Percentiles rank a stretch among this genome's conserved stretches.
These are phyloP conservation scores for Isatis lusitanica DNA, from an alignment of 441 rosid species.

Conservation along the genomic window DNA sequence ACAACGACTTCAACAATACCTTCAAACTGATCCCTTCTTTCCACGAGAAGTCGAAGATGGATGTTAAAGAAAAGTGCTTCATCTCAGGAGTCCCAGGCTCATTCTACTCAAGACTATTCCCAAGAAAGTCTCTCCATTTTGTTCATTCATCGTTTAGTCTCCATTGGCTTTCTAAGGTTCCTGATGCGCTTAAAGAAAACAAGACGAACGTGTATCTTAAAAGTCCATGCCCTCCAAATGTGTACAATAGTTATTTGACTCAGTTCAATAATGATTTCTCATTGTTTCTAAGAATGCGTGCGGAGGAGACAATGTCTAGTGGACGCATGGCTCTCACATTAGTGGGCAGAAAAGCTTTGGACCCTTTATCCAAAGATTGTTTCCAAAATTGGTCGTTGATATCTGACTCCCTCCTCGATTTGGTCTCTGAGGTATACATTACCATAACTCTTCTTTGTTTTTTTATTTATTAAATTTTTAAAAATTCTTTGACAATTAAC, in stretches of 20 bases:
- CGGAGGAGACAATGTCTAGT: constrained; percentile 29
- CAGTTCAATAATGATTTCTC: constrained; percentile 42
- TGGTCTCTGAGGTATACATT: constrained; percentile 23
- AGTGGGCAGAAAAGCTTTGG: constrained; percentile 30
- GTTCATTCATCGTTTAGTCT: constrained; percentile 42
- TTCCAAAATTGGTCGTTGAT: constrained; percentile 24
- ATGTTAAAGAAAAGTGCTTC: constrained; percentile 19
- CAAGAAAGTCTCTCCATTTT: constrained; percentile 39
- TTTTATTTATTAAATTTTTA: too few species aligned
- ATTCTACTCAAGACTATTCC: constrained; percentile 42
- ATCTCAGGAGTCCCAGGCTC: constrained; percentile 45
- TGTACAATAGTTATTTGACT: constrained; percentile 30
- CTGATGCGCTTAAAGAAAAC: constrained; percentile 24
- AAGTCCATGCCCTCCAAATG: constrained; percentile 29
- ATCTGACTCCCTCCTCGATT: background rate
- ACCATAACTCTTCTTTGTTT: background rate
- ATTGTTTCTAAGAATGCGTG: constrained; percentile 32
- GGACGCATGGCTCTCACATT: constrained; percentile 38
- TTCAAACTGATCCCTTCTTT: constrained; percentile 39
- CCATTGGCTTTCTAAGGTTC: constrained; percentile 46
- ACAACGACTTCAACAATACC: constrained; percentile 50
- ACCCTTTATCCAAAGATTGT: constrained; percentile 2
- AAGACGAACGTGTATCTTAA: constrained; percentile 28
- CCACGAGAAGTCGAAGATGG: background rate
- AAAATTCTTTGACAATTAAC: too few species aligned